Conservation (phyloP, 108 stramenopile species). For the Chaetoceros muelleri region DNA sequence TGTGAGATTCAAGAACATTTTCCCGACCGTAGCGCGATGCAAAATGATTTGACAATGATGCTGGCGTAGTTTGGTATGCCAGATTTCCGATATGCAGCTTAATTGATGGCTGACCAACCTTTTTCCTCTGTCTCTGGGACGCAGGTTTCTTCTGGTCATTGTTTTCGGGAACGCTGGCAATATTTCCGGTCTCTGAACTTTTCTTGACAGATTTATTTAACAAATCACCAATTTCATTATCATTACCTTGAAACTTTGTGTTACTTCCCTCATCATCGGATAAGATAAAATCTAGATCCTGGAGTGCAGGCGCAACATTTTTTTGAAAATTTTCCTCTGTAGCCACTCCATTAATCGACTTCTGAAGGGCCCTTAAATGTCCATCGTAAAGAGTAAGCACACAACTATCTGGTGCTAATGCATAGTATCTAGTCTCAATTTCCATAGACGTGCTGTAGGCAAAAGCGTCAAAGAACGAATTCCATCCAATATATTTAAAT, state of each 20-base stretch:
- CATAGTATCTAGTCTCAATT: slow-evolving; percentile 69
- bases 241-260: slow-evolving; percentile 4
- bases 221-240: neutral
- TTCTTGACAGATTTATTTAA: neutral
- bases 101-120: slow-evolving; percentile 47
- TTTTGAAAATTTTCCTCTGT: slow-evolving; percentile 38
- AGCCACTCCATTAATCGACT: slow-evolving; percentile 40
- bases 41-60: slow-evolving; percentile 69
- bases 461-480: slow-evolving; percentile 67
- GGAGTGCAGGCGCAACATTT: slow-evolving; percentile 37
- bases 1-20: slow-evolving; percentile 78
- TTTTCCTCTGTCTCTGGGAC: slow-evolving; percentile 12
- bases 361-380: slow-evolving; percentile 61
- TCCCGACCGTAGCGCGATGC: slow-evolving; percentile 55
- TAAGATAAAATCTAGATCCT: slow-evolving; percentile 47
- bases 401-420: slow-evolving; percentile 73
- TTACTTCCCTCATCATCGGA: slow-evolving; percentile 9
- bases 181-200: neutral
- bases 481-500: slow-evolving; percentile 59
- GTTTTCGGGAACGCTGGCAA: neutral
- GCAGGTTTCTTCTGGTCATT: slow-evolving; percentile 11
- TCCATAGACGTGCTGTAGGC: slow-evolving; percentile 72
- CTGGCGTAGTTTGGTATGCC: slow-evolving; percentile 60
- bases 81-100: slow-evolving; percentile 85
- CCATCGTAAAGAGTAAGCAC: slow-evolving; percentile 76